Evolutionary conservation across 106 monocot species (phyloP), one percentile per base, ranked within the genome.

Genomic region (Acorus calamus): DNA sequence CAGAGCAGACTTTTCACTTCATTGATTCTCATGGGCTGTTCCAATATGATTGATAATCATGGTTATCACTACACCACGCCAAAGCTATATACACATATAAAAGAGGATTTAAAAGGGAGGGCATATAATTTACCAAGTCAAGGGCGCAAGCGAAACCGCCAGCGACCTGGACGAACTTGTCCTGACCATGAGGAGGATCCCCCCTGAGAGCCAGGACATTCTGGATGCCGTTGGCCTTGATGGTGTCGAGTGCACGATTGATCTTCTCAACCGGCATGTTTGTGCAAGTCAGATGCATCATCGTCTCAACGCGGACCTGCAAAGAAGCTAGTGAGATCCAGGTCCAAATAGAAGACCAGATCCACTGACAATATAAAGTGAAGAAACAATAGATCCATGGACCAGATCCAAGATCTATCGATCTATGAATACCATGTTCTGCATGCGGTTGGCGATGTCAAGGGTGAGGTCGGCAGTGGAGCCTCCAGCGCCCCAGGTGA

Each of bases 121-220:
- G n/a, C n/a, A n/a, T n/a, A n/a, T n/a, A n/a, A n/a, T n/a, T n/a
- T n/a, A n/a, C n/a, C n/a, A n/a, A n/a, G n/a, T n/a, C n/a, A n/a
- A n/a, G n/a, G n/a, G n/a, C n/a, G n/a, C n/a, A n/a, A n/a, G n/a
- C n/a, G n/a, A n/a, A n/a, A n/a, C n/a, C n/a, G n/a, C n/a, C n/a
- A n/a, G n/a, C n/a, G n/a, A n/a, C n/a, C n/a, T n/a, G n/a, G n/a
- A n/a, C n/a, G n/a, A n/a, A n/a, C n/a, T n/a, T n/a, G n/a, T n/a
- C n/a, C n/a, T n/a, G n/a, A n/a, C n/a, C n/a, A n/a, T n/a, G n/a
- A n/a, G n/a, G n/a, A n/a, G n/a, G n/a, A n/a, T n/a, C n/a, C n/a
- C n/a, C n/a, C n/a, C n/a, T n/a, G n/a, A 92, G 84, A n/a, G 92
- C 92, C 62, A 92, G 73, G 56, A 92, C 87, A 84, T 92, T 92